Base-by-base conservation (phyloP, 2,329 filamentous ascomycete genomes). In the Penicillium sp. region DNA sequence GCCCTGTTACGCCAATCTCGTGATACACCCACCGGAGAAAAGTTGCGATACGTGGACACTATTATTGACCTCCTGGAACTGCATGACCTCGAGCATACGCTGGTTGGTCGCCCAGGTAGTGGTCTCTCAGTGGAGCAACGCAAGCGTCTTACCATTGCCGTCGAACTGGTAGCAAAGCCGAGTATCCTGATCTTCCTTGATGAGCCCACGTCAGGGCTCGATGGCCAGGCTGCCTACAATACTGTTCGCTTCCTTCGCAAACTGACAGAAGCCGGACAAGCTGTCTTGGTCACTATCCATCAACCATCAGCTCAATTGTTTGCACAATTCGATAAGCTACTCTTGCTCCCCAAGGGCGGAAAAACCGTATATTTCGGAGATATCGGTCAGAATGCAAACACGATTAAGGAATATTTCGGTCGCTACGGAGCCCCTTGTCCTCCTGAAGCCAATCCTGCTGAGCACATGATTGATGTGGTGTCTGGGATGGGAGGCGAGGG, bases 221-320 rank as follows among this genome's bases (percentile, higher is more conserved):
- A 90, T 68, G 85, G 83, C 8, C 87, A 90, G 63, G 84, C 84
- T 1, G 87, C 88, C 0, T 89, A 82, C 72, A 87, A 84, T 0
- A 89, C 89, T 41, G 81, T 89, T 3, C 80, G 84, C 2, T 89
- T 90, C 75, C 72, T 90, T 45, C 84, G 85, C 71, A 90, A 90
- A 66, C 79, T 90, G 1, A 81, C 86, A 20, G 77, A 80, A 12
- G 84, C 85, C 20, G 88, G 87, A 0, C 86, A 90, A 67, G 87
- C 88, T 3, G 88, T 90, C 47, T 76, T 90, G 38, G 89, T 87
- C 66, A 90, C 88, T 0, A 90, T 90, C 52, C 88, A 90, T 67
- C 88, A 90, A 65, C 88, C 88, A 4, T 87, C 84, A 8, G 86
- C 86, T 0, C 37, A 39, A 15, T n/a, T 39, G 2, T 39, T 39